Evolutionary conservation across 2,329 filamentous ascomycete genomes (phyloP).

Genomic region (Exophiala alcalophila): DNA sequence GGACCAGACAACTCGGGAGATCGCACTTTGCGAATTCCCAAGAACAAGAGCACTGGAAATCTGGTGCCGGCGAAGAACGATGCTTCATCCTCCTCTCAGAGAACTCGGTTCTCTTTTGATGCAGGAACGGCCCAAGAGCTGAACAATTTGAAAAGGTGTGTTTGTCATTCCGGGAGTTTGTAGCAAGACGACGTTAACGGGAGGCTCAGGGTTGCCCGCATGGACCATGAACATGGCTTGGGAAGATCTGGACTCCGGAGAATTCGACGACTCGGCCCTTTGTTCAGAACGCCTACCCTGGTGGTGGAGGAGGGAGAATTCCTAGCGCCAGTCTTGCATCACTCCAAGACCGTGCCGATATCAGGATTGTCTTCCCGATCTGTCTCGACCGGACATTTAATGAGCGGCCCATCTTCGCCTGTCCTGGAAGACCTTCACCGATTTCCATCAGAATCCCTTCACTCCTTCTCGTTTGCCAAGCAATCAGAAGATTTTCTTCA

Average conservation of each 20-base stretch:
- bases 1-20: conserved; percentile 12
- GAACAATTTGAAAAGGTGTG: conserved; percentile 73
- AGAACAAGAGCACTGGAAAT: conserved; percentile 51
- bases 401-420: conserved; percentile 67
- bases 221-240: conserved; percentile 85
- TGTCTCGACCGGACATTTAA: conserved; percentile 43
- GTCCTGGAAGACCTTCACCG: conserved; percentile 79
- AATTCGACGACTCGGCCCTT: conserved; percentile 77
- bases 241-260: conserved; percentile 83
- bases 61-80: conserved; percentile 45
- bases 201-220: conserved; percentile 75
- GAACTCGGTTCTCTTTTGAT: conserved; percentile 75
- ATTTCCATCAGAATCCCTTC: conserved; percentile 92
- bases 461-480: conserved; percentile 97
- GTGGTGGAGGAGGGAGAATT: conserved; percentile 60
- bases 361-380: conserved; percentile 54
- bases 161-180: too few species aligned
- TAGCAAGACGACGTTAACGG: too few species aligned
- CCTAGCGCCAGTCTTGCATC: conserved; percentile 56
- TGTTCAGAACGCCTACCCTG: conserved; percentile 63
- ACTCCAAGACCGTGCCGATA: conserved; percentile 68
- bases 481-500: conserved; percentile 91
- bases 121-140: conserved; percentile 63
- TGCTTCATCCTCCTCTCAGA: conserved; percentile 57
- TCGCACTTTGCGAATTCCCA: conserved; percentile 37